Evolutionary conservation across 306 rosid species (phyloP), one percentile per base, ranked within the genome.

Genomic region (Gastrolobium bilobum): DNA sequence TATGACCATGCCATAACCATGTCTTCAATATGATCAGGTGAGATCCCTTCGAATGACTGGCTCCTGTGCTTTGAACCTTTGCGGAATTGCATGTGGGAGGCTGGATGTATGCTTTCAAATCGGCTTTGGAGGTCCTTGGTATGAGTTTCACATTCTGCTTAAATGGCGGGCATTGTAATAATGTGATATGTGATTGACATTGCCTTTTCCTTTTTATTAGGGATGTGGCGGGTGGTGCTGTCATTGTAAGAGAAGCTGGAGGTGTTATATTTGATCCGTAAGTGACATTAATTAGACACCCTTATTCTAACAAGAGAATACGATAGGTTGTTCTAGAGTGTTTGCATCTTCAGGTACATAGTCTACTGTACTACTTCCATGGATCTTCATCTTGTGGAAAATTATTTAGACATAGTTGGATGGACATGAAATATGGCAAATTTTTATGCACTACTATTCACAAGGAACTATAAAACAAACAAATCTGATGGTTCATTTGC

Each of bases 101-200:
- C 71, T 93, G 47, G 97, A 93, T 85, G 75, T 91, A 10, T 82
- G 79, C 72, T 91, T 81, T 52, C 88, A 87, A 82, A 42, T 76
- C 2, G 93, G 94, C 83, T 93, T 85, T 44, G 98, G 97, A 64
- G 98, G 98, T 83, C 93, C 98, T 62, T 93, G 98, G 98, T 93
- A 91, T 11, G 90, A 75, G 31, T 42, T 65, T 73, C 37, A 14
- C 62, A 33, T 51, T 40, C 72, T 58, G 68, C 62, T 14, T 46
- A 48, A 50, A 44, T 33, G 10, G 46, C 31, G 53, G 13, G 10
- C 53, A 56, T 52, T 52, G 9, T 38, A 58, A 48, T 69, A 33
- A 39, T 52, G 7, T 56, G 66, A 81, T 77, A 15, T 40, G 68
- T 48, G 59, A 48, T 48, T 86, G 53, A 71, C 35, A 29, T 40